Evolutionary conservation across 345 rosid genomes (phyloP), one percentile per base, ranked within the genome.

Genomic region (Clausena lansium): DNA sequence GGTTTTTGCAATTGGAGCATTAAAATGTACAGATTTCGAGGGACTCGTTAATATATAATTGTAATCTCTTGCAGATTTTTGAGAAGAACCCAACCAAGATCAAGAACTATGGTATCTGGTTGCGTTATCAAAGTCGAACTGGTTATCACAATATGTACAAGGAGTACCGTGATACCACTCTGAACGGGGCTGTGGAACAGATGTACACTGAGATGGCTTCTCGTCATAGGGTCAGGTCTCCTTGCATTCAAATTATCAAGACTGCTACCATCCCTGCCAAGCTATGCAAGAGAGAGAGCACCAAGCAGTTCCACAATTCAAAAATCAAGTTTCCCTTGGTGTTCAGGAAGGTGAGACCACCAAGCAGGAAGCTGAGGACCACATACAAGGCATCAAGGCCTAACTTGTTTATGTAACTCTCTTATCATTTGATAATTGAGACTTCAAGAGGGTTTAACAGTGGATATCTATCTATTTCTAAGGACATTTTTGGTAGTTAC

Each of bases 161-260:
- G 77, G 86, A 84, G 28, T 84, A 72, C 70, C 55, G 84, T 7
- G 86, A 84, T 55, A 79, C 84, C 9, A 81, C 87, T 38, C 68
- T 84, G 36, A 81, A 84, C 32, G 87, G 87, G 4, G 81, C 75
- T 24, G 87, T 84, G 15, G 87, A 84, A 9, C 84, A 84, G 36
- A 84, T 84, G 84, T 81, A 84, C 77, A 79, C 64, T 10, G 87
- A 84, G 75, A 84, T 84, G 87, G 84, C 87, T 11, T 84, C 84
- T 59, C 81, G 87, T 19, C 87, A 84, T 62, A 79, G 84, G 33
- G 87, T 81, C 9, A 81, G 84, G 84, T 79, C 24, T 67, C 87
- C 84, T 7, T 84, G 84, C 79, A 84, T 84, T 24, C 84, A 84
- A 77, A 79, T 84, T 50, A 84, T 84, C 75, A 81, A 81, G 72